Evolutionary conservation across 306 rosid genomes (phyloP).

Genomic region (Cicer yamashitae): DNA sequence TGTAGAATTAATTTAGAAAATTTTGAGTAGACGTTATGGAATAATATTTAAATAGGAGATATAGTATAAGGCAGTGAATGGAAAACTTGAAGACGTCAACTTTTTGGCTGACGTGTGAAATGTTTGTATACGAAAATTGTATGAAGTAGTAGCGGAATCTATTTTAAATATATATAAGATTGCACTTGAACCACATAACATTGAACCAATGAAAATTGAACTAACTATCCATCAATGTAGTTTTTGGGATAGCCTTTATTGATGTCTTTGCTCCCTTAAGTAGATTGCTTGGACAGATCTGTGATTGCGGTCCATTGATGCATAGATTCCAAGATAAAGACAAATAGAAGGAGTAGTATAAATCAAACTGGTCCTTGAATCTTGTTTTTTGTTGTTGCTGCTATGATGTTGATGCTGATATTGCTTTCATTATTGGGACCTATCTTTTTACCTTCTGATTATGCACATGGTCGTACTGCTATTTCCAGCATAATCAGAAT

Average conservation of each 20-base stretch:
- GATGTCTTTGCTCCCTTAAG: conserved; percentile 38
- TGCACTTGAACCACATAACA: conserved; percentile 12
- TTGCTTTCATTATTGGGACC: conserved; percentile 45
- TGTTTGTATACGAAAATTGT: no score
- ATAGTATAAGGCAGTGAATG: no score
- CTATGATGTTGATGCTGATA: conserved; percentile 37
- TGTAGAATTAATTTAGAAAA: no score
- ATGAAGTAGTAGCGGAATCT: no score
- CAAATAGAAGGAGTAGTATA: conserved; percentile 46
- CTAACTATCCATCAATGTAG: conserved; percentile 4
- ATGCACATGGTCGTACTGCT: conserved; percentile 46
- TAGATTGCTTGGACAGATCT: conserved; percentile 50
- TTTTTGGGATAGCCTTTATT: conserved; percentile 49
- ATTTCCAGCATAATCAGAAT: conserved; percentile 15
- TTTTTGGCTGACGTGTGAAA: no score
- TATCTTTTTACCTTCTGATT: conserved; percentile 37
- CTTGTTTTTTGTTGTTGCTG: conserved; percentile 48
- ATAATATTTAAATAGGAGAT: no score
- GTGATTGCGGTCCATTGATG: conserved; percentile 51
- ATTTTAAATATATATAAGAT: no score
- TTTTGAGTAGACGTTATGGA: no score
- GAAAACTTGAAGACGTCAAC: no score
- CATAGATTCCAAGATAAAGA: conserved; percentile 50
- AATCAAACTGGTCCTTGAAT: conserved; percentile 50
- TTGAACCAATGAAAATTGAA: conserved; percentile 34